A percentile compares a stretch with the other conserved stretches of the same genome.
Evolutionary conservation across 768 basidiomycete species (phyloP).

Genomic region (Porphyrellus cyaneotinctus): DNA sequence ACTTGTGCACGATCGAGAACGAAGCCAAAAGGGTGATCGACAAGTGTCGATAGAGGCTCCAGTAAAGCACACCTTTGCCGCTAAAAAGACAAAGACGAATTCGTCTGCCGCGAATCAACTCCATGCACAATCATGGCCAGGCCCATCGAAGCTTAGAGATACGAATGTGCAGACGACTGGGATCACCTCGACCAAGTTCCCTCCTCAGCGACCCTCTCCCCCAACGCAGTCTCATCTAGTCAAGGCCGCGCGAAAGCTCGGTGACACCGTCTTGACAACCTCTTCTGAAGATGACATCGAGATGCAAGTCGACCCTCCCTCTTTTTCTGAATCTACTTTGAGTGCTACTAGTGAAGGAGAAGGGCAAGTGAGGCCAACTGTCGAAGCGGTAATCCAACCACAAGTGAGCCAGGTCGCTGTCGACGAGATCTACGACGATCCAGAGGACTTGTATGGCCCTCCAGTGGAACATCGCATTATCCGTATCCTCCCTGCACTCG

Average conservation of each 20-base stretch:
- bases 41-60: not conserved
- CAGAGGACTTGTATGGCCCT: conserved; percentile 28
- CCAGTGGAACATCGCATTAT: conserved; percentile 24
- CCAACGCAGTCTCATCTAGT: not conserved
- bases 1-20: not conserved
- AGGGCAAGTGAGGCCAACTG: not conserved
- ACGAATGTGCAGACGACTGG: conserved; percentile 8
- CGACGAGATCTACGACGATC: conserved; percentile 16
- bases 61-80: not conserved
- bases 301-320: conserved; percentile 10
- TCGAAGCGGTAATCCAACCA: not conserved
- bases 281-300: conserved; percentile 10
- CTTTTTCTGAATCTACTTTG: not conserved
- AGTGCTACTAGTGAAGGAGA: not conserved
- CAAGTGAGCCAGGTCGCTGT: not conserved
- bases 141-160: not conserved
- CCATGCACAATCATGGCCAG: not conserved
- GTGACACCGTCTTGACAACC: not conserved
- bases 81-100: not conserved
- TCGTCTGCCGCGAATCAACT: not conserved
- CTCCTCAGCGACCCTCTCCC: not conserved
- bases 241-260: not conserved
- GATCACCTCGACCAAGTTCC: not conserved
- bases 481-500: conserved; percentile 25
- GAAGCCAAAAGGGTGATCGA: not conserved